Conservation (phyloP, 2,329 filamentous ascomycete species). For the Niveomyces coronatus region DNA sequence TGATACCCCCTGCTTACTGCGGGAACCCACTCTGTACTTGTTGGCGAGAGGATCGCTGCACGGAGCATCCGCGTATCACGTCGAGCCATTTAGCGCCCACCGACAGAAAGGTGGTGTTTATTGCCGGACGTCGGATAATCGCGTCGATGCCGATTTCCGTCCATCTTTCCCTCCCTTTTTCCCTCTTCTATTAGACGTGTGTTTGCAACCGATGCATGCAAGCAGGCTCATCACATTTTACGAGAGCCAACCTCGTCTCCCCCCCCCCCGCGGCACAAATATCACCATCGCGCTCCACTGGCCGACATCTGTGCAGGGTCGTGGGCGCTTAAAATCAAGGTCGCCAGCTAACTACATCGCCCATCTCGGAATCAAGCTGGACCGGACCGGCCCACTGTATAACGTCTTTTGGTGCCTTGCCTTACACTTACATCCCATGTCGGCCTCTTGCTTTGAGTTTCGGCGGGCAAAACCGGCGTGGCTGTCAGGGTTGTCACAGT, state of each 20-base stretch:
- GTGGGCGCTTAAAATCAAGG: neutral
- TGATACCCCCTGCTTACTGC: neutral
- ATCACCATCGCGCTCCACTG: neutral
- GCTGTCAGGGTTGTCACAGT: too few relatives aligned
- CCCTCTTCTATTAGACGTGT: neutral
- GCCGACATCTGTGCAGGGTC: neutral
- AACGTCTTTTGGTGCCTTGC: too few relatives aligned
- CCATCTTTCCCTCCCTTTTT: neutral
- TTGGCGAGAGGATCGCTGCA: neutral
- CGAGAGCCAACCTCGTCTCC: neutral
- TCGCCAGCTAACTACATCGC: neutral
- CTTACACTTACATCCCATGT: too few relatives aligned
- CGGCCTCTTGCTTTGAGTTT: too few relatives aligned
- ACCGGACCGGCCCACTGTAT: too few relatives aligned
- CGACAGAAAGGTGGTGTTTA: neutral
- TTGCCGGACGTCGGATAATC: neutral
- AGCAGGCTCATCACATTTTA: constrained; percentile 1
- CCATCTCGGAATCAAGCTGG: too few relatives aligned
- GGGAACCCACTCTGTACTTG: neutral
- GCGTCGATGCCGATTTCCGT: neutral
- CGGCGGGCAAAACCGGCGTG: too few relatives aligned
- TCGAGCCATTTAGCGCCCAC: neutral
- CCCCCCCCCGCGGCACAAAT: neutral
- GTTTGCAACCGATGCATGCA: neutral
- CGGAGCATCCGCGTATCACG: neutral